Percentiles rank a stretch among this genome's conserved stretches.
phyloP scores from a whole-genome alignment of 2,329 filamentous ascomycete species.

The Calonectria leucothoes region DNA sequence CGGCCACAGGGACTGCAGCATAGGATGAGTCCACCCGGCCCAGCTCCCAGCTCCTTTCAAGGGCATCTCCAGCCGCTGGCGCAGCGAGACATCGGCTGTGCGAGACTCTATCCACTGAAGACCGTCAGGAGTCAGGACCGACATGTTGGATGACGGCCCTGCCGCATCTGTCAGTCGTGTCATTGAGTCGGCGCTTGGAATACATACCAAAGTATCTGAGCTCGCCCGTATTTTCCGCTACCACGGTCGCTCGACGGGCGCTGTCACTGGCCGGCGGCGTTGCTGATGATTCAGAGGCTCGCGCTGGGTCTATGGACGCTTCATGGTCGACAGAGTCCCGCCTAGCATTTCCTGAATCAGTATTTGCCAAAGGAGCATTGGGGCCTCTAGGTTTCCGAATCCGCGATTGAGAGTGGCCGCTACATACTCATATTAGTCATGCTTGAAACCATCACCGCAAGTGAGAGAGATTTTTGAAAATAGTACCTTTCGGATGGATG shows the following conservation, averaged over 20 bases:
- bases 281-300: neutral
- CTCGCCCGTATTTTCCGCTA: slow-evolving; percentile 15
- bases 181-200: neutral
- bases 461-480: neutral
- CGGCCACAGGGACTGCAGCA: slow-evolving; percentile 13
- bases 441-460: too few relatives aligned
- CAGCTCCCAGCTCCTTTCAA: slow-evolving; percentile 10
- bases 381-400: slow-evolving; percentile 1
- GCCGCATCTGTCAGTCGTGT: neutral
- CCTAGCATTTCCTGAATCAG: neutral
- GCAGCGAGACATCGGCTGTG: slow-evolving; percentile 7
- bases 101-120: slow-evolving; percentile 15
- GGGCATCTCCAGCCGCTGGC: slow-evolving; percentile 12
- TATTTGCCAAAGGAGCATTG: neutral
- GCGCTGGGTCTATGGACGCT: neutral
- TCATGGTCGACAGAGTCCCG: neutral
- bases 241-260: slow-evolving; percentile 5
- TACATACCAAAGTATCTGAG: slow-evolving; percentile 13
- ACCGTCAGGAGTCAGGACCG: slow-evolving; percentile 8
- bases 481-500: neutral
- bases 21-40: slow-evolving; percentile 14
- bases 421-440: neutral
- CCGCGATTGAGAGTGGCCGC: neutral
- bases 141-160: slow-evolving; percentile 13
- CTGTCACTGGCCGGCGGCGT: neutral